phyloP scores from a whole-genome alignment of 2,329 filamentous ascomycete genomes.

The Mycosphaerella sp. region DNA sequence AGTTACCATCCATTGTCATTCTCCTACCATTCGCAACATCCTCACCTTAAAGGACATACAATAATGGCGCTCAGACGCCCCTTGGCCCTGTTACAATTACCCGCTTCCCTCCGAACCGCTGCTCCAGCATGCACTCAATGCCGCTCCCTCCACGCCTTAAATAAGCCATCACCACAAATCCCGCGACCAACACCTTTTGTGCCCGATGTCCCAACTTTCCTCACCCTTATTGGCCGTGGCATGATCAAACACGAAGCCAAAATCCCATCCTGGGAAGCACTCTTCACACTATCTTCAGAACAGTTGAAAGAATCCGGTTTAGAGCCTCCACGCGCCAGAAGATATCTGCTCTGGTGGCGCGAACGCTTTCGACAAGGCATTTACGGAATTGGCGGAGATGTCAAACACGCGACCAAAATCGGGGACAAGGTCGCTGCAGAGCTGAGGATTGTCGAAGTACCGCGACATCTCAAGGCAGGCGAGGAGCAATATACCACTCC shows the following conservation, averaged over 20 bases:
- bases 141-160: conserved; percentile 19
- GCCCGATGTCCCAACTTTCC: conserved; percentile 77
- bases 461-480: conserved; percentile 4
- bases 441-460: conserved; percentile 52
- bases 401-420: conserved; percentile 60
- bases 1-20: conserved; percentile 18
- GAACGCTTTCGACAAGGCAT: conserved; percentile 73
- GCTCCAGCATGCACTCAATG: conserved; percentile 19
- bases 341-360: conserved; percentile 83
- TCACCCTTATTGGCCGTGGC: conserved; percentile 83
- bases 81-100: conserved; percentile 23
- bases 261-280: conserved; percentile 81
- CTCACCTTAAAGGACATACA: not conserved
- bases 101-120: conserved; percentile 17
- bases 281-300: conserved; percentile 72
- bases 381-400: conserved; percentile 76
- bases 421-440: conserved; percentile 46
- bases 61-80: conserved; percentile 30
- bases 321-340: conserved; percentile 73
- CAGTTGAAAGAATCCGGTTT: conserved; percentile 80
- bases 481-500: conserved; percentile 9
- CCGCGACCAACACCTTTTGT: conserved; percentile 77
- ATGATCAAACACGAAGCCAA: conserved; percentile 77
- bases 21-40: conserved; percentile 23
- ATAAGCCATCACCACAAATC: conserved; percentile 32